Base-by-base conservation (phyloP, 305 asterid genomes). In the Fraxinus nigra region DNA sequence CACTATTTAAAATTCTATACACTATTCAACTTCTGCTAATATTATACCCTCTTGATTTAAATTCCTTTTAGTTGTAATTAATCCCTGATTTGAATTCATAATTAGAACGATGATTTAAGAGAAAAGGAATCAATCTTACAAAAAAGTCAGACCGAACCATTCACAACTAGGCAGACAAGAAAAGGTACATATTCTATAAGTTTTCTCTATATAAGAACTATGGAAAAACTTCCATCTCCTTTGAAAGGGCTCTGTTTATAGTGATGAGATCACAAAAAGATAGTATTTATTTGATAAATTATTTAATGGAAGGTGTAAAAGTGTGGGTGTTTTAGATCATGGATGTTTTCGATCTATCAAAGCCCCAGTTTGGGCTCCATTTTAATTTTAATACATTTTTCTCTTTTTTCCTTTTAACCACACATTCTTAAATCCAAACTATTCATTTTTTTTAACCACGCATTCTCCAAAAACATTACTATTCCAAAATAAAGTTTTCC, bases 1-100 rank as follows among this genome's bases (percentile, higher is more conserved):
- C 22, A 77, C 54, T 37, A 63, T 30, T 78, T 34, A 38, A 54
- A 28, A 78, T 75, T 72, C 30, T 70, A 43, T 78, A 76, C 24
- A 61, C 34, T 30, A 80, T 24, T 69, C 20, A 26, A 65, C 35
- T 26, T 7, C 35, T 65, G n/a, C 33, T 22, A 24, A 65, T 9
- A 65, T 10, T 0, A 28, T 28, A 26, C 34, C 72, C 35, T 63
- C 34, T 26, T 65, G 72, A 24, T 65, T 65, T 8, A 22, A 65
- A 65, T 65, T 63, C 16, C 7, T 22, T 65, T 10, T 30, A 65
- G 34, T 65, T 65, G 34, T 26, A 65, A 65, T 26, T 65, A 26
- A 26, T 65, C 32, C 14, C 16, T 24, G 22, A 61, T 61, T 22
- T 26, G 35, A 65, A 65, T 24, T 65, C 30, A 18, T 65, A 65